phyloP scores from a whole-genome alignment of 2,329 filamentous ascomycete species.

The Cladosporium colombiae region DNA sequence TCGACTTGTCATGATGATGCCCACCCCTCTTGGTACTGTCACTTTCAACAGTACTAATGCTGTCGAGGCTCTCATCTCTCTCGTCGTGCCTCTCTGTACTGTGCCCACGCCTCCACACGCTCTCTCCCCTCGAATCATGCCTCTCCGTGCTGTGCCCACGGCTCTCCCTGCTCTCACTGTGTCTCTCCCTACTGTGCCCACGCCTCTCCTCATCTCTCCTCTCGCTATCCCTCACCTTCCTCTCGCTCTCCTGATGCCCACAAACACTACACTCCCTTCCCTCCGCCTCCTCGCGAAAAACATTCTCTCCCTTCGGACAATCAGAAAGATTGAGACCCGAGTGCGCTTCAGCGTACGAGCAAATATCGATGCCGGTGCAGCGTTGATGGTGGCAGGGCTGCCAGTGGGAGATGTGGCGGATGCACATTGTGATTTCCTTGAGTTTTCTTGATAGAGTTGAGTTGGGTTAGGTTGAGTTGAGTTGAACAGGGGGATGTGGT shows the following conservation, averaged over 20 bases:
- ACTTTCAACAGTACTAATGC: not conserved
- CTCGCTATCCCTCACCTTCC: not conserved
- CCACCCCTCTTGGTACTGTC: not conserved
- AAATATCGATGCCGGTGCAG: conserved; percentile 9
- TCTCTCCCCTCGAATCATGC: not conserved
- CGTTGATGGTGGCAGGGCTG: conserved; percentile 9
- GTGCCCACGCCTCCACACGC: not conserved
- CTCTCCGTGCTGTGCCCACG: not conserved
- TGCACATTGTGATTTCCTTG: not conserved
- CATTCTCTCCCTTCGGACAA: conserved; percentile 1
- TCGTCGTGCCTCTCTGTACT: not conserved
- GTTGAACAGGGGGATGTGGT: not conserved
- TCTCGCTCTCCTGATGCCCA: not conserved
- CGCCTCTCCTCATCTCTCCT: not conserved
- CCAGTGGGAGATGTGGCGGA: conserved; percentile 10
- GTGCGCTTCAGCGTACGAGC: not conserved
- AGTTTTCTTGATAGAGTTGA: not conserved
- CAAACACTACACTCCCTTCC: not conserved
- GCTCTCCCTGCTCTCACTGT: not conserved
- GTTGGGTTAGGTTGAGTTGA: not conserved
- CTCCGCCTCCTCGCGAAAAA: not conserved
- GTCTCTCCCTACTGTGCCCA: not conserved
- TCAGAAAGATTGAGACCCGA: not conserved
- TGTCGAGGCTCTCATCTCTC: not conserved
- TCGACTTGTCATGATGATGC: not conserved